These are phyloP conservation scores for Ogataea polymorpha DNA, from an alignment of 805 yeast species.

Conservation along the genomic window DNA sequence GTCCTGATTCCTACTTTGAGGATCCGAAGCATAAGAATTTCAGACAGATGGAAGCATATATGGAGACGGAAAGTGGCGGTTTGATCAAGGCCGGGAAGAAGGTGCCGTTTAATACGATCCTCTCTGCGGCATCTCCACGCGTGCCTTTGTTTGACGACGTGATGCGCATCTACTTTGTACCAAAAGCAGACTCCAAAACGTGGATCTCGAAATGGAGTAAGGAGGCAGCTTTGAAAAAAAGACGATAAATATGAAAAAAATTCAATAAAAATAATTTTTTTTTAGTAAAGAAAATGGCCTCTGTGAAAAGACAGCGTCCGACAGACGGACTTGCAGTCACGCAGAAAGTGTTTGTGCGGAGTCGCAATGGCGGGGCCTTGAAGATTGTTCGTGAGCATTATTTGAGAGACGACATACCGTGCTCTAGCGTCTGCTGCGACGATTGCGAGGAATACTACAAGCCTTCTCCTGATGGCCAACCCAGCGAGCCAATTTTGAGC, in stretches of 20 bases:
- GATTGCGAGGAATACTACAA: conserved; percentile 54
- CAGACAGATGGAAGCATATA: conserved; percentile 60
- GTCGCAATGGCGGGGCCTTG: conserved; percentile 84
- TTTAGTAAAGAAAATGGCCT: conserved; percentile 8
- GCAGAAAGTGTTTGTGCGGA: conserved; percentile 86
- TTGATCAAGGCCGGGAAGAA: conserved; percentile 82
- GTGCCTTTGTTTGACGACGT: conserved; percentile 77
- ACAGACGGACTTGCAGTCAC: conserved; percentile 62
- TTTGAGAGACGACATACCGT: conserved; percentile 87
- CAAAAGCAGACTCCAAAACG: conserved; percentile 57
- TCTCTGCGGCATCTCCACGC: conserved; percentile 58
- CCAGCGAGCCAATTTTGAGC: conserved; percentile 66
- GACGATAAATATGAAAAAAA: conserved; percentile 1
- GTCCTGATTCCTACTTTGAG: conserved; percentile 69
- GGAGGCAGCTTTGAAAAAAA: conserved; percentile 42
- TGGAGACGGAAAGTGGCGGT: conserved; percentile 84
- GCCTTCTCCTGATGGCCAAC: conserved; percentile 64
- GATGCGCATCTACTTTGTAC: conserved; percentile 73
- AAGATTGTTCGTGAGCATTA: conserved; percentile 94
- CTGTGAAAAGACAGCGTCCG: conserved; percentile 40
- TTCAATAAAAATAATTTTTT: not conserved
- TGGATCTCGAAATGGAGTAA: conserved; percentile 74
- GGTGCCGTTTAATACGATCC: conserved; percentile 57
- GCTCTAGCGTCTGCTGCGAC: conserved; percentile 70
- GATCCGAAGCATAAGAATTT: conserved; percentile 62